A percentile compares a stretch with the other conserved stretches of the same genome.
Evolutionary conservation across 179 eudicot genomes (phyloP).

Genomic region (Camellia oleifera): DNA sequence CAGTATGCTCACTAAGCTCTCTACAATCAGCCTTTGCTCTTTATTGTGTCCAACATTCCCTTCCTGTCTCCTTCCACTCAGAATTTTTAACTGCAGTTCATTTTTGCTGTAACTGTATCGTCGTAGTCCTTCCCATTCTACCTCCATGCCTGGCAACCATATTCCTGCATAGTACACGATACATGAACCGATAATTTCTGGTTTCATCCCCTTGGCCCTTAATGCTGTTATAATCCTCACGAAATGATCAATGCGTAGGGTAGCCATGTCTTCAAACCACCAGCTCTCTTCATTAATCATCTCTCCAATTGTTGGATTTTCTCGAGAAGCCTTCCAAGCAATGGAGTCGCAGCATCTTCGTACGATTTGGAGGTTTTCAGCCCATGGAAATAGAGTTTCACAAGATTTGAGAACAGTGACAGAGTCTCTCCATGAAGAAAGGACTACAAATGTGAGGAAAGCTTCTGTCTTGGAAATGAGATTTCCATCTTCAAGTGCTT

Average conservation of each 20-base stretch:
- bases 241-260: slow-evolving; percentile 77
- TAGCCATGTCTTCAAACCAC: slow-evolving; percentile 91
- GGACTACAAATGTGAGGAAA: slow-evolving; percentile 79
- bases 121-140: slow-evolving; percentile 16
- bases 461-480: slow-evolving; percentile 89
- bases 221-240: slow-evolving; percentile 75
- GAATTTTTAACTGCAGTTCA: slow-evolving; percentile 34
- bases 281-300: slow-evolving; percentile 38
- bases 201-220: slow-evolving; percentile 73
- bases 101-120: slow-evolving; percentile 41
- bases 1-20: slow-evolving; percentile 78
- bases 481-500: slow-evolving; percentile 87
- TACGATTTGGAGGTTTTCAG: slow-evolving; percentile 89
- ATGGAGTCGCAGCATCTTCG: slow-evolving; percentile 88
- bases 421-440: slow-evolving; percentile 95
- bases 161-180: slow-evolving; percentile 66
- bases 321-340: slow-evolving; percentile 83
- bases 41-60: slow-evolving; percentile 46
- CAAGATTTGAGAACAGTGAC: slow-evolving; percentile 72
- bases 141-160: slow-evolving; percentile 65
- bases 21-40: slow-evolving; percentile 82
- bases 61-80: slow-evolving; percentile 37
- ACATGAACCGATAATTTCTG: slow-evolving; percentile 64
- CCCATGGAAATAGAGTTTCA: slow-evolving; percentile 89
- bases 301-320: slow-evolving; percentile 73